Evolutionary conservation across 768 basidiomycete species (phyloP), one percentile per base, ranked within the genome.

Genomic region (Leccinum pellstonianum): DNA sequence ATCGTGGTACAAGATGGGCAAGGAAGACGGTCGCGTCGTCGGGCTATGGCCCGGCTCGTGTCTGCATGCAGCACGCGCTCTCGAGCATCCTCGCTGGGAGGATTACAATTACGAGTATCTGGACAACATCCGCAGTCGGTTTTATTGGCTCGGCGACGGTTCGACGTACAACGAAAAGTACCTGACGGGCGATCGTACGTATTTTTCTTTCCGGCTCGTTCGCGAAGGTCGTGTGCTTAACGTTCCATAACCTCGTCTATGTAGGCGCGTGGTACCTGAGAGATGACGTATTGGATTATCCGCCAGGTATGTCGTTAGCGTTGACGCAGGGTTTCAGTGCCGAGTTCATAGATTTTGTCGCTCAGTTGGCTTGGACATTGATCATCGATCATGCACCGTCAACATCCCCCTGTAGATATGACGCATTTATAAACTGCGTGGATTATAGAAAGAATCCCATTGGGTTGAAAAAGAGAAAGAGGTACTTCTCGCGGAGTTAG

Each of bases 1-100:
- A 14, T 83, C 83, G 27, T 88, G 87, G 86, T 87, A 86, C 66
- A 86, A 86, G 66, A 76, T 73, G 47, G 85, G 84, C 4, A 81
- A 81, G 62, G 80, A 81, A 62, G 82, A 69, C 11, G 85, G 86
- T 2, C 78, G 82, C 3, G 74, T 87, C 7, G 78, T 80, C 21
- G 84, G 77, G 1, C 73, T 88, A 5, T 88, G 83, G 83, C 86
- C 86, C n/a, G 83, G 85, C 6, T 85, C 85, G 0, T 76, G 77
- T 47, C 65, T 85, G 17, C 85, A 86, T 56, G 83, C 81, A 1
- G 70, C 76, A 5, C 77, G 75, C 25, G 77, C 80, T 2, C 68
- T 88, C 5, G 72, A 73, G 37, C 68, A 83, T 66, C 86, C 85
- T 2, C 80, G 86, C 5, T 87, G 85, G 85, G 86, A 88, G 60